Evolutionary conservation across 2,329 filamentous ascomycete species (phyloP).

Genomic region (Akanthomyces lecanii): DNA sequence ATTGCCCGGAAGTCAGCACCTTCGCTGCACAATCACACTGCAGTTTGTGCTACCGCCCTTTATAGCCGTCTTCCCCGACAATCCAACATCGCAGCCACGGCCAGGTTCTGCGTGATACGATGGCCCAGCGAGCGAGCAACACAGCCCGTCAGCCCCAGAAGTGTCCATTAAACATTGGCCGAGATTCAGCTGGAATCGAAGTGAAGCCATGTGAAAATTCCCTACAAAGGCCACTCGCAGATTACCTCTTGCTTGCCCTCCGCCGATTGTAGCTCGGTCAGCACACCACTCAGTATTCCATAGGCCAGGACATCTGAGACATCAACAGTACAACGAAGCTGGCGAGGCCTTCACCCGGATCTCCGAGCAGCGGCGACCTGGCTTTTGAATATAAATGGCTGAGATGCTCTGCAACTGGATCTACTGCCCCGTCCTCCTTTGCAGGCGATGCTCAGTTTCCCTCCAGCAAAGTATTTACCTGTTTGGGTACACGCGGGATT

Average conservation of each 20-base stretch:
- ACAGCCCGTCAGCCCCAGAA: not conserved
- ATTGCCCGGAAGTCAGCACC: not conserved
- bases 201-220: not conserved
- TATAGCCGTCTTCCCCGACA: not conserved
- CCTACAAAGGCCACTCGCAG: not conserved
- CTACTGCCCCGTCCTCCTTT: not conserved
- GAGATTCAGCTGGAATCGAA: not conserved
- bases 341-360: no score
- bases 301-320: not conserved
- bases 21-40: conserved; percentile 7
- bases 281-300: not conserved
- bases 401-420: not conserved
- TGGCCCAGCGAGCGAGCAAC: not conserved
- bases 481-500: not conserved
- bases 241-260: not conserved
- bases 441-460: not conserved
- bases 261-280: not conserved
- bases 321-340: not conserved
- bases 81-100: not conserved
- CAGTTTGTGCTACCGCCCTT: not conserved
- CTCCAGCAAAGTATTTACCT: not conserved
- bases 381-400: no score
- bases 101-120: not conserved
- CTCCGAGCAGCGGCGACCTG: no score
- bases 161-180: not conserved